phyloP scores from a whole-genome alignment of 495 filamentous ascomycete genomes.

The Hypoxylon fuscum region DNA sequence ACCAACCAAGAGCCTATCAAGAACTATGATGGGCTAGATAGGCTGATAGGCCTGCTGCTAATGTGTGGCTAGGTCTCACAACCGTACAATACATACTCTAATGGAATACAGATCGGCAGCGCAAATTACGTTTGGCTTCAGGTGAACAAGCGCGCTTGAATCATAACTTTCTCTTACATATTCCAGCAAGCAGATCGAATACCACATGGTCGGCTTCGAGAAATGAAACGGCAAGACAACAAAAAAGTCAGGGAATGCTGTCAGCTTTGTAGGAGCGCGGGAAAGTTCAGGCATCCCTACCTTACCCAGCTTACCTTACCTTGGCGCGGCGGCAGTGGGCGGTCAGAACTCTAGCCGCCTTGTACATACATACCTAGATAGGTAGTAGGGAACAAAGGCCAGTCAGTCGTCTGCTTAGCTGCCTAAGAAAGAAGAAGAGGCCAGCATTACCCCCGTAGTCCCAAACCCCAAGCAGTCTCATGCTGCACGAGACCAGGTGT shows the following conservation, averaged over 20 bases:
- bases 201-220: constrained; percentile 31
- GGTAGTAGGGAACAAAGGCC: not conserved
- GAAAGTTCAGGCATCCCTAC: constrained; percentile 21
- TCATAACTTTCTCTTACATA: constrained; percentile 24
- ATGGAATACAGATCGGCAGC: constrained; percentile 27
- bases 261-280: constrained; percentile 38
- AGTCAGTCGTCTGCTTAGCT: constrained; percentile 36
- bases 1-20: constrained; percentile 7
- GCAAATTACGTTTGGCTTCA: constrained; percentile 38
- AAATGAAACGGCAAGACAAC: constrained; percentile 38
- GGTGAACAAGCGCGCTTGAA: constrained; percentile 37
- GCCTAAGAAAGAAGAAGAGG: constrained; percentile 32
- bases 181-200: constrained; percentile 21
- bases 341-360: constrained; percentile 38
- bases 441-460: constrained; percentile 32
- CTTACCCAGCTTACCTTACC: constrained; percentile 12
- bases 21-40: not conserved
- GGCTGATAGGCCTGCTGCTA: no score
- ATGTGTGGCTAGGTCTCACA: constrained; percentile 25
- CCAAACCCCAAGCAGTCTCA: constrained; percentile 43
- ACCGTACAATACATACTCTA: constrained; percentile 2
- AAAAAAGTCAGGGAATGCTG: constrained; percentile 24
- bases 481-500: constrained; percentile 38
- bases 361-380: constrained; percentile 1
- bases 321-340: constrained; percentile 27